These are phyloP conservation scores for Pythium volutum DNA, from an alignment of 352 stramenopile genomes.

Conservation along the genomic window DNA sequence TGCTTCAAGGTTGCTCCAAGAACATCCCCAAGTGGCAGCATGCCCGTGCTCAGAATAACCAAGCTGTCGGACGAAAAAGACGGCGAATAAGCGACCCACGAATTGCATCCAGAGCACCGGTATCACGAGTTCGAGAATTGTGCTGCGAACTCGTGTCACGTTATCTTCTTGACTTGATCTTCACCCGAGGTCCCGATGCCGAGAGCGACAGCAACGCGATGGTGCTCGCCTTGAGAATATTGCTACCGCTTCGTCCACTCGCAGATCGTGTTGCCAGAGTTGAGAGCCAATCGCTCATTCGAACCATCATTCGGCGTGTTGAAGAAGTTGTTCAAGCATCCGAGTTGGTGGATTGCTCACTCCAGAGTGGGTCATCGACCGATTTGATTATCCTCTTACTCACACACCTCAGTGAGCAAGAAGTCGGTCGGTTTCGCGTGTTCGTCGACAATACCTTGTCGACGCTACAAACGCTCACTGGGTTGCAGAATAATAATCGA, in stretches of 20 bases:
- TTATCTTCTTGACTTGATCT: conserved; percentile 21
- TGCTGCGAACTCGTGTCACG: conserved; percentile 13
- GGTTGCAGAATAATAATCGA: background rate
- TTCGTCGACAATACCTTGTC: conserved; percentile 10
- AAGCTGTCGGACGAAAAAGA: conserved; percentile 1
- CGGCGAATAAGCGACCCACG: background rate
- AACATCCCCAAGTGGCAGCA: conserved; percentile 6
- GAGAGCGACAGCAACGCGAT: background rate
- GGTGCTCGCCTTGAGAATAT: conserved; percentile 19
- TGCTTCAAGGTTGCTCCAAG: conserved; percentile 2
- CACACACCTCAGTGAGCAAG: conserved; percentile 18
- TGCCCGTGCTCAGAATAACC: background rate
- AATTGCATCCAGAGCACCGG: background rate
- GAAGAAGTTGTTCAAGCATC: conserved; percentile 18
- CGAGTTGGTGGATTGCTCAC: conserved; percentile 1
- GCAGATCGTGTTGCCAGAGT: conserved; percentile 18
- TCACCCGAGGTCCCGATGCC: background rate
- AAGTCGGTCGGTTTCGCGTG: conserved; percentile 17
- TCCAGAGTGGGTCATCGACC: background rate
- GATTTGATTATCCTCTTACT: conserved; percentile 13
- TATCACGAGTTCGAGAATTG: background rate
- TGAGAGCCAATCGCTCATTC: conserved; percentile 22
- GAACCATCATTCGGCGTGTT: conserved; percentile 21
- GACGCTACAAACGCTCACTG: background rate
- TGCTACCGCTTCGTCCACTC: conserved; percentile 21